Evolutionary conservation across 2,329 filamentous ascomycete species (phyloP), one percentile per base, ranked within the genome.

Genomic region (Apiospora sp.): DNA sequence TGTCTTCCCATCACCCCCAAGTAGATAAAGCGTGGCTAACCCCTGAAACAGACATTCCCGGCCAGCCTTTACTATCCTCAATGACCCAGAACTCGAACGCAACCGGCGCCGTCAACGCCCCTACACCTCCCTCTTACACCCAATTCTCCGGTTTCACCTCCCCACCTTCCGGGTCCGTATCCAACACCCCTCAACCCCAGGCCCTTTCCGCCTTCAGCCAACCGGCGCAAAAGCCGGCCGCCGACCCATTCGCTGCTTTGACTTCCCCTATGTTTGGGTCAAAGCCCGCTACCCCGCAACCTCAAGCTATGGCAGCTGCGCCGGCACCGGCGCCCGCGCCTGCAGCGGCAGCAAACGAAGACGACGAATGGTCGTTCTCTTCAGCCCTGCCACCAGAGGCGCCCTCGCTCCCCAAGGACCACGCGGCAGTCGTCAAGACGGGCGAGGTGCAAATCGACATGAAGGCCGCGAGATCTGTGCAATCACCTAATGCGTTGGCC

Each of bases 301-400:
- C 82, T 1, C 51, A 79, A 0, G 73, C 77, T 12, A 34, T 48
- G 27, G 34, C 72, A 7, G 71, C 73, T 19, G 69, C 74, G 6
- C 49, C 49, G 19, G 22, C 71, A 27, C 74, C 77, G 13, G 76
- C 80, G 12, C 75, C 78, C 2, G 71, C 80, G 0, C 71, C 84
- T 0, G 74, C 80, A 4, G 75, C 78, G 12, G 79, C 84, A 10
- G 79, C 84, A 10, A 86, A 85, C 69, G 90, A 93, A 67, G 96
- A 98, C 69, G 96, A 98, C 75, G 96, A 98, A 79, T 98, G 96
- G 95, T 93, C 91, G 34, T 98, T 98, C 81, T 91, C 94, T 3
- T 98, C 96, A 0, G 92, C 96, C 0, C 87, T 98, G 19, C 96
- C 96, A 41, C 82, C 86, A 2, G 86, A 90, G 74, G 74, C 82